These are phyloP conservation scores for Sporothrix humicola DNA, from an alignment of 2,329 filamentous ascomycete genomes.

Conservation along the genomic window DNA sequence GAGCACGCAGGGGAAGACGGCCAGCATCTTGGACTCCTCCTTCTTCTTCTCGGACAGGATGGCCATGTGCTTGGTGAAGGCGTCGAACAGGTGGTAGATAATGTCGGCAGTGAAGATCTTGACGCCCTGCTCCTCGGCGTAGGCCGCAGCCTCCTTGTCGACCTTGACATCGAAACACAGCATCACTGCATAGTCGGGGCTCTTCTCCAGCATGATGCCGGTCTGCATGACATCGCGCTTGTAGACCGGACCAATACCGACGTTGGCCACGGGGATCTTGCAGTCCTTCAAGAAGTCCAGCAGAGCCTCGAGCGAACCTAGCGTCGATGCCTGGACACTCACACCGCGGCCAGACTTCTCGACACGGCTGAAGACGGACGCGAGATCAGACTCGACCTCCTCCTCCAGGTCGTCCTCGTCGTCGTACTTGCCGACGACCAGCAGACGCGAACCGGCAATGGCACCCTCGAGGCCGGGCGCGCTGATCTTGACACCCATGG, in stretches of 20 bases:
- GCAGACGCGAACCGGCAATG: constrained; percentile 91
- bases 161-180: constrained; percentile 99
- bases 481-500: constrained; percentile 97
- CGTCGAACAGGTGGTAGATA: constrained; percentile 97
- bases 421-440: constrained; percentile 92
- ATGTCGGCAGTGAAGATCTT: constrained; percentile 99
- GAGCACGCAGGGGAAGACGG: constrained; percentile 94
- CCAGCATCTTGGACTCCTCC: constrained; percentile 92
- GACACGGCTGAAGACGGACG: constrained; percentile 87
- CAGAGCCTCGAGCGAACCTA: constrained; percentile 93
- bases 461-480: constrained; percentile 94
- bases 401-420: constrained; percentile 97
- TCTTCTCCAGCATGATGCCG: constrained; percentile 95
- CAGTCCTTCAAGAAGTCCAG: constrained; percentile 94
- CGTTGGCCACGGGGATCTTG: constrained; percentile 97
- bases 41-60: constrained; percentile 87
- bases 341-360: constrained; percentile 93
- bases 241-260: constrained; percentile 96
- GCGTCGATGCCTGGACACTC: constrained; percentile 94
- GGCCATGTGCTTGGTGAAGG: constrained; percentile 94
- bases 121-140: constrained; percentile 92
- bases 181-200: constrained; percentile 96
- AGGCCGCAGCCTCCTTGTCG: constrained; percentile 90
- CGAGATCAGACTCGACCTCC: constrained; percentile 93
- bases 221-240: constrained; percentile 97